Base-by-base conservation (phyloP, 345 rosid species). In the Gossypium raimondii region DNA sequence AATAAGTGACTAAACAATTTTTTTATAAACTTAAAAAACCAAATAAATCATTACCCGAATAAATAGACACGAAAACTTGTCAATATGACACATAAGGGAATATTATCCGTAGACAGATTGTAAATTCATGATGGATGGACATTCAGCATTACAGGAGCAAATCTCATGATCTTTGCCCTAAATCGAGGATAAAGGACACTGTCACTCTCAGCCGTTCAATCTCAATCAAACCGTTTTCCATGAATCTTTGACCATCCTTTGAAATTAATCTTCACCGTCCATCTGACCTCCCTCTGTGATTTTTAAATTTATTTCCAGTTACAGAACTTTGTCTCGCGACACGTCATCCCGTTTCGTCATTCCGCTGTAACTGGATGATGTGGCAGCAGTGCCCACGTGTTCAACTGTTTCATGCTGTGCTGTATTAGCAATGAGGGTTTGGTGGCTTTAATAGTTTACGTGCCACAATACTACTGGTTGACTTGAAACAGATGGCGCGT, bases 201-300 rank as follows among this genome's bases (percentile, higher is more conserved):
- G 77, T 77, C 78, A 16, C 16, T 38, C 59, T 76, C 79, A 73
- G 72, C 85, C 87, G 82, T 81, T 78, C 84, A 79, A 77, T 83
- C 82, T 67, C 27, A 76, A 84, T 84, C 87, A 9, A 75, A 79
- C 86, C 75, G 80, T 76, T 45, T 58, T 29, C 34, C 44, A 75
- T 86, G 66, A 83, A 81, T 86, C 83, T 86, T 85, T 83, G 81
- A 84, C 89, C 75, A 45, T 25, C 48, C 78, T 25, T n/a, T 17
- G 3, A 18, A 13, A 62, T 47, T 18, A 68, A 86, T 82, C 85
- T 9, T 7, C 22, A 65, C 85, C 83, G 79, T 80, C 62, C 75
- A 61, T 68, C 65, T 24, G 57, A 78, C 75, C 76, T 65, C 75
- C 11, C 47, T 13, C 45, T 59, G 41, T 20, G 14, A 47, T 50